Conservation (phyloP, 768 basidiomycete genomes). For the Kwoniella botswanensis region DNA sequence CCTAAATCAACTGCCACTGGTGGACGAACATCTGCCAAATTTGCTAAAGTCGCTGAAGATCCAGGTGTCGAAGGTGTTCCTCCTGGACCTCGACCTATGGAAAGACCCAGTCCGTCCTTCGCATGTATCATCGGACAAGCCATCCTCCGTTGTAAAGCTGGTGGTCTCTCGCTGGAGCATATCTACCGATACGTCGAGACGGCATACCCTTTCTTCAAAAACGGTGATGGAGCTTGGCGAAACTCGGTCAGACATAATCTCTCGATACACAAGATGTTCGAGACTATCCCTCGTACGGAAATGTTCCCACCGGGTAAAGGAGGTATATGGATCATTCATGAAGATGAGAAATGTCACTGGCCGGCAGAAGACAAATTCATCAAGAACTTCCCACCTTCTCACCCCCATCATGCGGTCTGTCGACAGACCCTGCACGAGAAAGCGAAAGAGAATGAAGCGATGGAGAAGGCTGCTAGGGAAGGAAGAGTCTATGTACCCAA, state of each 20-base stretch:
- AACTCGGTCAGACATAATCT: slow-evolving; percentile 97
- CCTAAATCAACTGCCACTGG: slow-evolving; percentile 26
- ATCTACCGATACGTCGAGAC: slow-evolving; percentile 96
- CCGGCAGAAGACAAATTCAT: slow-evolving; percentile 50
- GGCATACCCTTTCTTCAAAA: slow-evolving; percentile 90
- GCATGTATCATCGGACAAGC: slow-evolving; percentile 96
- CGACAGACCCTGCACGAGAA: slow-evolving; percentile 48
- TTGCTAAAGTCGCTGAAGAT: slow-evolving; percentile 49
- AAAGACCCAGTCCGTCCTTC: slow-evolving; percentile 86
- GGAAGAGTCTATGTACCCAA: slow-evolving; percentile 49
- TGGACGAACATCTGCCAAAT: slow-evolving; percentile 47
- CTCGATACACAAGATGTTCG: slow-evolving; percentile 87
- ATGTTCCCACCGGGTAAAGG: slow-evolving; percentile 50
- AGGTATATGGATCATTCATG: slow-evolving; percentile 53
- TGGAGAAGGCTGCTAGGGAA: slow-evolving; percentile 43
- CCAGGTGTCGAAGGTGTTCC: slow-evolving; percentile 64
- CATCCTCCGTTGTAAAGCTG: slow-evolving; percentile 79
- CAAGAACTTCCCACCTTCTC: slow-evolving; percentile 49
- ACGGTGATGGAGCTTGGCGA: slow-evolving; percentile 94
- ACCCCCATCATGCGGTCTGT: slow-evolving; percentile 46
- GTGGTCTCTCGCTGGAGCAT: slow-evolving; percentile 87
- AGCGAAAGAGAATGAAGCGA: slow-evolving; percentile 47
- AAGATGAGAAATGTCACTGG: slow-evolving; percentile 52
- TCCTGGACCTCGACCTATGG: slow-evolving; percentile 76
- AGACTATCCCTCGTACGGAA: slow-evolving; percentile 70